Conservation (phyloP, 164 flowering plant species). For the Akebia trifoliata region DNA sequence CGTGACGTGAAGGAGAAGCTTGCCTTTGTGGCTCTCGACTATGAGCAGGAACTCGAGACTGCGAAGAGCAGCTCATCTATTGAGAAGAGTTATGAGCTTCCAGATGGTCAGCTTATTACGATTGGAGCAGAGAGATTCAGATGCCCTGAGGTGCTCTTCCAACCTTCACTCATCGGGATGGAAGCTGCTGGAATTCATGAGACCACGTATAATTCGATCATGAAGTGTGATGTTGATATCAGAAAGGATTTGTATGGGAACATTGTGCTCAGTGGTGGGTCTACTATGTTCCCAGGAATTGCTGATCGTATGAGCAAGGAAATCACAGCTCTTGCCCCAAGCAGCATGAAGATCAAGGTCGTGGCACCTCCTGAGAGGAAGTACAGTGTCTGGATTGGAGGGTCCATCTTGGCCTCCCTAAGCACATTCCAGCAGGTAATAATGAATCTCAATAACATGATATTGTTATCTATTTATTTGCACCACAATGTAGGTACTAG, state of each 20-base stretch:
- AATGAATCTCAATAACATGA: no score
- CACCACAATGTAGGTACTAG: no score
- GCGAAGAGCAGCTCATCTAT: constrained; percentile 57
- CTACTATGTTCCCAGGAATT: constrained; percentile 84
- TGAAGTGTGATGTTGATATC: constrained; percentile 86
- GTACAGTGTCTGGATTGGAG: constrained; percentile 91
- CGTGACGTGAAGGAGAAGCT: constrained; percentile 76
- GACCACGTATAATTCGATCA: constrained; percentile 75
- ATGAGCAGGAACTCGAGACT: constrained; percentile 64
- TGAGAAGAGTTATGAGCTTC: constrained; percentile 71
- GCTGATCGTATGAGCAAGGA: constrained; percentile 92
- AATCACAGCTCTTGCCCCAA: constrained; percentile 74
- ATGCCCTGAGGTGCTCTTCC: constrained; percentile 84
- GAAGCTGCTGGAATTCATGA: constrained; percentile 79
- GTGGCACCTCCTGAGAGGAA: constrained; percentile 92
- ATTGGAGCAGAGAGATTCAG: constrained; percentile 86
- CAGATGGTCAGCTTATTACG: constrained; percentile 81
- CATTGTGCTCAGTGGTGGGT: constrained; percentile 81
- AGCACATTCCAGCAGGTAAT: constrained; percentile 77
- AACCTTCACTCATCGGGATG: constrained; percentile 79
- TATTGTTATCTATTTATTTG: no score
- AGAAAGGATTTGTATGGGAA: constrained; percentile 74
- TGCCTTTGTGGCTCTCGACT: constrained; percentile 63
- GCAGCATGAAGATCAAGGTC: constrained; percentile 87
- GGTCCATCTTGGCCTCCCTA: constrained; percentile 73